Evolutionary conservation across 176 grass and related monocot species (phyloP), one percentile per base, ranked within the genome.

Genomic region (Neostapfia colusana): DNA sequence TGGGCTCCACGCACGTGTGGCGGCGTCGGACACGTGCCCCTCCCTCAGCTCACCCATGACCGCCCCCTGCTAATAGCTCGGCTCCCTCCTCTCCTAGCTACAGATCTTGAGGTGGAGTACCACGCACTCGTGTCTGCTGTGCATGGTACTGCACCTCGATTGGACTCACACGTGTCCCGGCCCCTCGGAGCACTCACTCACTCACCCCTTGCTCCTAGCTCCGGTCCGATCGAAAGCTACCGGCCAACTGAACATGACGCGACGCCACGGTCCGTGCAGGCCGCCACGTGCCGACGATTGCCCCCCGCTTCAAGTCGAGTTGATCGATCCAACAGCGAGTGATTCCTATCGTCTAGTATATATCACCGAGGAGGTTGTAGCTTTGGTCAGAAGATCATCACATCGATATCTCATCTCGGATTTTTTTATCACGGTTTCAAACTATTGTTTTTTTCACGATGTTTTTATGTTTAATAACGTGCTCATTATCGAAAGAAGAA

Each of bases 1-100:
- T 54, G 63, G 63, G 63, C 21, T 67, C 76, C 76, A 20, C 36
- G 35, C 64, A 57, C 49, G 27, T 79, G 63, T 17, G 23, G 10
- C 44, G 23, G 10, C 44, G 20, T 10, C 18, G 43, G 76, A 67
- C 48, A 68, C 49, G 60, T 43, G 76, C 1, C 15, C 8, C 11
- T 1, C 0, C 31, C n/a, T n/a, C n/a, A n/a, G n/a, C n/a, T 31
- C 2, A 3, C 10, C 18, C 38, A 7, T 10, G 13, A 57, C 59
- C 25, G 39, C 26, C 21, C 10, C n/a, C 2, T 24, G 21, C n/a
- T n/a, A n/a, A n/a, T n/a, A n/a, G n/a, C n/a, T n/a, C n/a, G n/a
- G n/a, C n/a, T n/a, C n/a, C n/a, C 2, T 3, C n/a, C 51, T 55
- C 51, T 17, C 15, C 16, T 50, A 18, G 49, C n/a, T 53, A 53